Conservation (phyloP, 2,329 filamentous ascomycete genomes). For the Zymoseptoria passerinii region DNA sequence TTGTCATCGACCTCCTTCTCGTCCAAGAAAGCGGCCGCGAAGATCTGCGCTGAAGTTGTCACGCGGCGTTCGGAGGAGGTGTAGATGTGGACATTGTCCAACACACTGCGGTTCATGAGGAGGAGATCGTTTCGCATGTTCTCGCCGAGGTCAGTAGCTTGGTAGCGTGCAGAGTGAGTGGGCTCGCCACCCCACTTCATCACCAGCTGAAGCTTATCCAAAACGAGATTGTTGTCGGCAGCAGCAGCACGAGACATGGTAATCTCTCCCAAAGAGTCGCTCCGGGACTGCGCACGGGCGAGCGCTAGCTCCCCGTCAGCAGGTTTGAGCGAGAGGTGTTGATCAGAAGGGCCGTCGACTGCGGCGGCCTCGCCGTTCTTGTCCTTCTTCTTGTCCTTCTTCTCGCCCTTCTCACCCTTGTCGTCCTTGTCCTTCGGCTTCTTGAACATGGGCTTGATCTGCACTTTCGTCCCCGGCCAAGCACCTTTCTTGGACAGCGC, state of each 20-base stretch:
- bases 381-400: constrained; percentile 45
- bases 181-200: constrained; percentile 99
- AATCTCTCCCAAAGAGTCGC: constrained; percentile 79
- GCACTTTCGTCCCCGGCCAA: constrained; percentile 94
- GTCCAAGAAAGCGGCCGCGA: constrained; percentile 79
- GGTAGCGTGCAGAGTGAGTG: constrained; percentile 92
- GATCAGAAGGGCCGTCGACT: not conserved
- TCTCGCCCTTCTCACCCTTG: constrained; percentile 29
- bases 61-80: constrained; percentile 93
- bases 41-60: constrained; percentile 93
- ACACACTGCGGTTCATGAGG: constrained; percentile 81
- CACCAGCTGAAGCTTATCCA: constrained; percentile 94
- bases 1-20: constrained; percentile 77
- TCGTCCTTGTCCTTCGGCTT: constrained; percentile 55
- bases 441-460: constrained; percentile 98
- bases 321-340: constrained; percentile 1
- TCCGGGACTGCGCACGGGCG: constrained; percentile 50
- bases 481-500: constrained; percentile 86
- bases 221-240: constrained; percentile 80
- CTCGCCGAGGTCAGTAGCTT: constrained; percentile 86
- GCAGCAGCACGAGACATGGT: constrained; percentile 92
- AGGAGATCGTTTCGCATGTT: constrained; percentile 94
- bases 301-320: constrained; percentile 27
- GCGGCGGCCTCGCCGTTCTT: constrained; percentile 22
- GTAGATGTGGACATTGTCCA: constrained; percentile 90